These are phyloP conservation scores for Aleurites moluccanus DNA, from an alignment of 441 rosid species.

Conservation along the genomic window DNA sequence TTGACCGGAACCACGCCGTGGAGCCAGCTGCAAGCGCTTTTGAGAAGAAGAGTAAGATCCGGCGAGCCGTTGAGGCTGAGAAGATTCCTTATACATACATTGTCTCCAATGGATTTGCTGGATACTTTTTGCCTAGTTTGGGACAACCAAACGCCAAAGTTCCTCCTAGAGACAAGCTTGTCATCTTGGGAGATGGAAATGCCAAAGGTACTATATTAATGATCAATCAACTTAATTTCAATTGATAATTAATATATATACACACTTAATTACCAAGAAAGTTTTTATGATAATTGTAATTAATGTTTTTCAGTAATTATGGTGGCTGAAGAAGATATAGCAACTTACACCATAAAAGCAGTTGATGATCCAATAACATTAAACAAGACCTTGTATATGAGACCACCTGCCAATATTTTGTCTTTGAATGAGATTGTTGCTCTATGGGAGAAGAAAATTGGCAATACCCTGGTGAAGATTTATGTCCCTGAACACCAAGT, in stretches of 20 bases:
- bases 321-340: conserved; percentile 60
- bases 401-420: conserved; percentile 47
- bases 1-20: not conserved
- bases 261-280: no score
- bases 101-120: not conserved
- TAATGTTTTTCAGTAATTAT: conserved; percentile 37
- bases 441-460: conserved; percentile 61
- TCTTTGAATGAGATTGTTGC: conserved; percentile 57
- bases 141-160: not conserved
- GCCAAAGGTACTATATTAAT: conserved; percentile 62
- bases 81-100: not conserved
- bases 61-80: not conserved
- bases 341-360: conserved; percentile 51
- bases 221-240: no score
- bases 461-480: conserved; percentile 42
- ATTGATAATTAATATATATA: no score
- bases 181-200: conserved; percentile 59
- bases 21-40: not conserved
- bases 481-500: conserved; percentile 58
- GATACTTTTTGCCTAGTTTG: not conserved
- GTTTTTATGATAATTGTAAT: not conserved
- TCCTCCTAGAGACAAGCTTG: conserved; percentile 27
- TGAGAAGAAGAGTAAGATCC: not conserved
- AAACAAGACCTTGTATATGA: conserved; percentile 56
- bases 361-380: conserved; percentile 64